Evolutionary conservation across 148 eudicot species (phyloP).

Genomic region (Tetragonia tetragonoides): DNA sequence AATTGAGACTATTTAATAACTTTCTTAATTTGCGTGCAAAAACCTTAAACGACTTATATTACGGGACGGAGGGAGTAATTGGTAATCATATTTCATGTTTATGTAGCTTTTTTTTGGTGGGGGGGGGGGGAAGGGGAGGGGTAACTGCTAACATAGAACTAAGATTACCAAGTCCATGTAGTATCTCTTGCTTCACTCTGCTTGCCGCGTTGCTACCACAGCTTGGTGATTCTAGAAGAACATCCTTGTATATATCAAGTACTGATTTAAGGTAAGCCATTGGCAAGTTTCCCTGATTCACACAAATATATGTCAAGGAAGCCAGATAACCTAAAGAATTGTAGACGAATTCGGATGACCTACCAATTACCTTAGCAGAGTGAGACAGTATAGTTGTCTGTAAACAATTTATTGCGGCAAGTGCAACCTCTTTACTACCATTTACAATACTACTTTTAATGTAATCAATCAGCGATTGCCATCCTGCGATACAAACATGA

Average conservation of each 20-base stretch:
- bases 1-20: too few relatives aligned
- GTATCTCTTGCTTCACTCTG: conserved; percentile 93
- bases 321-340: neutral
- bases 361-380: conserved; percentile 64
- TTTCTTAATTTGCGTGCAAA: too few relatives aligned
- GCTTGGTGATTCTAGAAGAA: conserved; percentile 56
- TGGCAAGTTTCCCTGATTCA: conserved; percentile 85
- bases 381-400: conserved; percentile 87
- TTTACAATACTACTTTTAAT: conserved; percentile 66
- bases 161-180: conserved; percentile 79
- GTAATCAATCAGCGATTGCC: conserved; percentile 77
- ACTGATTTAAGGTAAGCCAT: conserved; percentile 71
- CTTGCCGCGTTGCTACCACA: conserved; percentile 39
- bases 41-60: too few relatives aligned
- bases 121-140: neutral
- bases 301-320: conserved; percentile 19
- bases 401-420: conserved; percentile 90
- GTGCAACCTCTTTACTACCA: conserved; percentile 94
- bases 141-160: neutral
- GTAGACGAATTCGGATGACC: neutral
- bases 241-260: conserved; percentile 77
- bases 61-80: too few relatives aligned
- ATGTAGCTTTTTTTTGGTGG: neutral
- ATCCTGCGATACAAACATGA: conserved; percentile 52
- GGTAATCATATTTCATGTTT: neutral